These are phyloP conservation scores for Barnettozyma populi DNA, from an alignment of 805 yeast genomes.

Conservation along the genomic window DNA sequence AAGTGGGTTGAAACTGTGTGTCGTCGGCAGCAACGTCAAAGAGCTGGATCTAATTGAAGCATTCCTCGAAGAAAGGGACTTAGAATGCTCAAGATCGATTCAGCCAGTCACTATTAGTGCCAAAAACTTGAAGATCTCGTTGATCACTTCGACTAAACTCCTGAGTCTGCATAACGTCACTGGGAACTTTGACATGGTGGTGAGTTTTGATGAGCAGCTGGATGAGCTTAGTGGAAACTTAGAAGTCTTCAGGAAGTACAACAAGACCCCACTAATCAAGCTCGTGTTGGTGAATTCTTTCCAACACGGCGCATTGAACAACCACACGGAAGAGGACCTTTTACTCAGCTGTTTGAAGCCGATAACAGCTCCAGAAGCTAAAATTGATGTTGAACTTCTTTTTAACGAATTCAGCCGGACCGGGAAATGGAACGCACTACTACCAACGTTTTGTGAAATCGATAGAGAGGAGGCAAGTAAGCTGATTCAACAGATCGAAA, in stretches of 20 bases:
- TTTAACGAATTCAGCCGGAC: not conserved
- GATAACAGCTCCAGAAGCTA: not conserved
- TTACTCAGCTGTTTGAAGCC: not conserved
- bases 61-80: slow-evolving; percentile 61
- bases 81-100: slow-evolving; percentile 62
- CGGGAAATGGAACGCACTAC: slow-evolving; percentile 15
- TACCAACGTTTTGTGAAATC: slow-evolving; percentile 13
- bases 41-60: slow-evolving; percentile 80
- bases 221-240: slow-evolving; percentile 29
- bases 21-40: slow-evolving; percentile 57
- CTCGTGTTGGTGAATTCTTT: slow-evolving; percentile 40
- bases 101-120: slow-evolving; percentile 52
- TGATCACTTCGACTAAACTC: slow-evolving; percentile 3
- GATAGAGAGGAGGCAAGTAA: slow-evolving; percentile 15
- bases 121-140: slow-evolving; percentile 10
- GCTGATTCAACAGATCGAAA: slow-evolving; percentile 7
- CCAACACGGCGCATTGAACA: slow-evolving; percentile 31
- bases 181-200: slow-evolving; percentile 36
- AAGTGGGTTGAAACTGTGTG: slow-evolving; percentile 29
- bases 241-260: slow-evolving; percentile 20
- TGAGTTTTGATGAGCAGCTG: slow-evolving; percentile 43
- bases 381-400: not conserved
- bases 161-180: slow-evolving; percentile 20
- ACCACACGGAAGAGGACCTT: not conserved
- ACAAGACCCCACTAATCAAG: slow-evolving; percentile 40